Base-by-base conservation (phyloP, 495 filamentous ascomycete genomes). In the Umbilicaria muhlenbergii region DNA sequence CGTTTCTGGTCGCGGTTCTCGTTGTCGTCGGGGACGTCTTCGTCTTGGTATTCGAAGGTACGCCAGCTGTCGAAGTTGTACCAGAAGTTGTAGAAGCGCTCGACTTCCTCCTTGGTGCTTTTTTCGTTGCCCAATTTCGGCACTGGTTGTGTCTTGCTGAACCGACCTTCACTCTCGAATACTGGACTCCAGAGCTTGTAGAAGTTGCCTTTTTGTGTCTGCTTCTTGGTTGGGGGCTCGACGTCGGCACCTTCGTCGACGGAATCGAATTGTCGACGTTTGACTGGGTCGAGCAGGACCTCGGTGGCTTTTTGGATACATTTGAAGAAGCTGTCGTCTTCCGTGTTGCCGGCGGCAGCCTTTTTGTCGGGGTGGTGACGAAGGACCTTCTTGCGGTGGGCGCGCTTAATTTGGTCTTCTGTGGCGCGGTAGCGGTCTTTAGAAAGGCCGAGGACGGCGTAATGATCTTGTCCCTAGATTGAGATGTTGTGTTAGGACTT, bases 301-400 rank as follows among this genome's bases (percentile, higher is more conserved):
- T 98, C 91, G 55, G 80, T 89, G 46, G 91, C 91, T 62, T 94
- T 94, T 70, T 98, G 91, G 61, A 98, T 98, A 64, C 91, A 98
- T 74, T 98, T 98, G 81, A 98, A 98, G 74, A 98, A 98, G 54
- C 79, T 82, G 65, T 98, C 91, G 66, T 94, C 87, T 63, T 98
- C 87, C 50, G 78, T 78, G 47, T 69, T 73, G 48, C 91, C 86
- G 41, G 78, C 72, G 33, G 91, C 89, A 24, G 91, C 91, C 68
- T 91, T 93, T 80, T 98, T 98, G 58, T 98, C 91, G 43, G 91
- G 91, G 59, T 98, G 91, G 61, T 98, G 91, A 67, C 84, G 86
- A 33, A 98, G 80, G 44, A 96, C 91, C 79, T 98, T 98, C 78
- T 95, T 95, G 66, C 91, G 84, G 70, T 96, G 89, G 54, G 91